These are phyloP conservation scores for Larix sibirica DNA, from an alignment of 83 land plant genomes.

Conservation along the genomic window DNA sequence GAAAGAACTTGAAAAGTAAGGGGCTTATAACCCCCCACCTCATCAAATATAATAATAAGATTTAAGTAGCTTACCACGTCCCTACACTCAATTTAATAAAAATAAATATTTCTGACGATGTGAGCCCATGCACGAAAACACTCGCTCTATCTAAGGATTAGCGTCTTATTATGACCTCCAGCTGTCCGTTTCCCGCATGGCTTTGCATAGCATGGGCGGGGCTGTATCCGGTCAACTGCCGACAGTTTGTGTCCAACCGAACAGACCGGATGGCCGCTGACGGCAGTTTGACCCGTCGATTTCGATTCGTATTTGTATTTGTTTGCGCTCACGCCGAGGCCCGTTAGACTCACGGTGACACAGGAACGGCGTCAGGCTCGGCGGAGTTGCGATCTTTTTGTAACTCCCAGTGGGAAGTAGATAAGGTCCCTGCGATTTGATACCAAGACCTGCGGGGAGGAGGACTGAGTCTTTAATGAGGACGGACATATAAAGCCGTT, in stretches of 20 bases:
- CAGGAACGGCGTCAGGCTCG: background rate
- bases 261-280: background rate
- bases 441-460: background rate
- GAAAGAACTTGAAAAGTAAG: too few relatives aligned
- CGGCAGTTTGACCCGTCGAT: slow-evolving; percentile 5
- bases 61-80: too few relatives aligned
- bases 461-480: background rate
- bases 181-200: background rate
- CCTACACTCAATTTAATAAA: too few relatives aligned
- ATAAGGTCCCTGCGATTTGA: background rate
- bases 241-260: background rate
- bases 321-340: background rate
- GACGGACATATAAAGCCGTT: too few relatives aligned
- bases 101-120: too few relatives aligned
- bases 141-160: too few relatives aligned
- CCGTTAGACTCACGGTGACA: background rate
- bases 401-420: background rate
- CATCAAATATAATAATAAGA: too few relatives aligned
- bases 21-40: too few relatives aligned
- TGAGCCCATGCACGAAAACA: too few relatives aligned
- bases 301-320: background rate
- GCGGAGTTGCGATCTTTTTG: background rate
- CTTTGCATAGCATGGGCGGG: background rate
- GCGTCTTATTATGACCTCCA: background rate
- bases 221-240: background rate